Conservation (phyloP, 768 basidiomycete genomes). For the Zangia roseola region DNA sequence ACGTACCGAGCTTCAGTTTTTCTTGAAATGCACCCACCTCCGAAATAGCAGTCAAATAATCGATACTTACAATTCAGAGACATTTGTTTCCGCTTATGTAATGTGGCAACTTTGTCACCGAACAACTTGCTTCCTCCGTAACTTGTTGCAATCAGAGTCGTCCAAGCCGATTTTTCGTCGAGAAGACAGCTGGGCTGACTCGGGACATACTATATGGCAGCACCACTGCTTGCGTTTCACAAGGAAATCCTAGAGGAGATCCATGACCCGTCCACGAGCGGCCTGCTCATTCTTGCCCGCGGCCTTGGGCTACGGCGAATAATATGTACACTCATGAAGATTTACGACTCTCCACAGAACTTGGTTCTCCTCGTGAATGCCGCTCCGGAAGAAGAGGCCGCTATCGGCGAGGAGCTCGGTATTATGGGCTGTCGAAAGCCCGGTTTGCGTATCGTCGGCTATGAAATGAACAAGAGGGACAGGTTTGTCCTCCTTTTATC, state of each 20-base stretch:
- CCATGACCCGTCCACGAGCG: conserved; percentile 71
- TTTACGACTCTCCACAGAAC: conserved; percentile 84
- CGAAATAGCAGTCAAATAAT: too few species aligned
- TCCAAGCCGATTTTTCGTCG: not conserved
- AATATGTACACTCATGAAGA: conserved; percentile 84
- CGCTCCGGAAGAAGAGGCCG: conserved; percentile 81
- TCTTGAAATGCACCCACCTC: too few species aligned
- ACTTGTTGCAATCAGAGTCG: conserved; percentile 2
- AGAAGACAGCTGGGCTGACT: conserved; percentile 1
- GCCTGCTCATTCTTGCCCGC: conserved; percentile 78
- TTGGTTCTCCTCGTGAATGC: conserved; percentile 86
- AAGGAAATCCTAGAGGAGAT: conserved; percentile 63
- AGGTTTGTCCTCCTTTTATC: conserved; percentile 48
- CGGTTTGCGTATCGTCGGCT: conserved; percentile 76
- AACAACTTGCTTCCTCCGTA: not conserved
- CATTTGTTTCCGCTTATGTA: conserved; percentile 7
- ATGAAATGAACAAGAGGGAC: conserved; percentile 78
- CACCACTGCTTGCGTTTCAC: conserved; percentile 60
- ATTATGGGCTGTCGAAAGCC: conserved; percentile 90
- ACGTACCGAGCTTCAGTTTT: too few species aligned
- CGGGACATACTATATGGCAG: conserved; percentile 17
- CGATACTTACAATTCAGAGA: too few species aligned
- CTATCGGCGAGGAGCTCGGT: conserved; percentile 89
- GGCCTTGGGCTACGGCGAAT: conserved; percentile 87
- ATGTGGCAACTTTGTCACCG: not conserved